Evolutionary conservation across 2,329 filamentous ascomycete genomes (phyloP), one percentile per base, ranked within the genome.

Genomic region (Colletotrichum sp.): DNA sequence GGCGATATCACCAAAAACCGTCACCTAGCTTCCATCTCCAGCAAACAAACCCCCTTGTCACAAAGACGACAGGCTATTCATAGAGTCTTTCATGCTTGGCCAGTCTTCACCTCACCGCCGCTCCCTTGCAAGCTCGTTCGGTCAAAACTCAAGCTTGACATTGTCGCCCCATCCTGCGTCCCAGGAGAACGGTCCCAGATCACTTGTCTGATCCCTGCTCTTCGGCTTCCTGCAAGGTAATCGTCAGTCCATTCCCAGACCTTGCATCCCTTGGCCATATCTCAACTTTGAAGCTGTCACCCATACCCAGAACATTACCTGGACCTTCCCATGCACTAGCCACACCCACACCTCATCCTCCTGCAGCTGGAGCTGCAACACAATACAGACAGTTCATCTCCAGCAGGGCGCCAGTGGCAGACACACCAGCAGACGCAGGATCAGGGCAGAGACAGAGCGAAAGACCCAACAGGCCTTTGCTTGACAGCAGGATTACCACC

Each of bases 141-240:
- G 66, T 61, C 31, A n/a, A 43, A 33, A 15, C 34, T 31, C 21
- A 24, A 73, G 59, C 67, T 43, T 36, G 43, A 38, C 57, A 72
- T 66, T 74, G 47, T 72, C 24, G 21, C 72, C 69, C 43, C 47
- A 72, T 63, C 55, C 72, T 29, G 47, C 33, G 47, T 67, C 34
- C 63, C 62, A 58, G 69, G 34, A 24, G 47, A 72, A 33, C 47
- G 69, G 72, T 74, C 31, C 57, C 47, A 58, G 72, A 51, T 58
- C 72, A 67, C 57, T 29, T 21, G n/a, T 27, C 72, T 38, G 38
- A 69, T 73, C 70, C 70, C 54, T 74, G 70, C 55, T 72, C n/a
- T 18, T 43, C 70, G 72, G 72, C 64, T 73, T 69, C 72, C 73
- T 74, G 70, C 70, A 65, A 74, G 58, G 51, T 24, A 36, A 73